Base-by-base conservation (phyloP, 1,284 basidiomycete genomes). In the Chalciporus sp. region DNA sequence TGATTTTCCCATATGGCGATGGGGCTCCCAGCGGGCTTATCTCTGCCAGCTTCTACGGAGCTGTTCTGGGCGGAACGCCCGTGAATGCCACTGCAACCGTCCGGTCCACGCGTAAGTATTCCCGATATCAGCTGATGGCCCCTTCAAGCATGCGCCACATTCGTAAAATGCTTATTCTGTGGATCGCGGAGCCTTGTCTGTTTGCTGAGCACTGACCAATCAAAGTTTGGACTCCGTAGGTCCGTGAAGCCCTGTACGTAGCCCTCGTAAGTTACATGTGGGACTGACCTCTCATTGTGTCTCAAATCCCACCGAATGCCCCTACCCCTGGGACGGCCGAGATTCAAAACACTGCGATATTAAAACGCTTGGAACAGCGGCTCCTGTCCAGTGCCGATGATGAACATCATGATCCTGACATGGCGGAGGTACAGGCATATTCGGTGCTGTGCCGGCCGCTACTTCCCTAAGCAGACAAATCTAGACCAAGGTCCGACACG, bases 21-120 rank as follows among this genome's bases (percentile, higher is more conserved):
- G 41, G 45, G 42, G 17, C 46, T 57, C 54, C 49, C 52, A 49
- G 54, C 29, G 33, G 51, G 53, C 51, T 59, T 56, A 68, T 62
- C 56, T 49, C 40, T 47, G 42, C 16, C 35, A 51, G n/a, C 41
- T 29, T 23, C 23, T 6, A 23, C 6, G 23, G 51, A 52, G 55
- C 42, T 31, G 14, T 31, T 50, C 23, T 23, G 23, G 23, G 23
- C 45, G 26, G 23, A 11, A 26, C 43, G 33, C 16, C 37, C 19
- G n/a, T n/a, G n/a, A n/a, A 42, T 23, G 11, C 27, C 37, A 20
- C 29, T 11, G 33, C 29, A 31, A 12, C 5, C 27, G 8, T 23
- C 6, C 37, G 16, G 19, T 39, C 41, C 20, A 40, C 37, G 23
- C 19, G n/a, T 11, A 52, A 20, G 19, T 19, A 20, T 43, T 27